phyloP scores from a whole-genome alignment of 2,329 filamentous ascomycete genomes.

The Aurifilum marmelostoma region DNA sequence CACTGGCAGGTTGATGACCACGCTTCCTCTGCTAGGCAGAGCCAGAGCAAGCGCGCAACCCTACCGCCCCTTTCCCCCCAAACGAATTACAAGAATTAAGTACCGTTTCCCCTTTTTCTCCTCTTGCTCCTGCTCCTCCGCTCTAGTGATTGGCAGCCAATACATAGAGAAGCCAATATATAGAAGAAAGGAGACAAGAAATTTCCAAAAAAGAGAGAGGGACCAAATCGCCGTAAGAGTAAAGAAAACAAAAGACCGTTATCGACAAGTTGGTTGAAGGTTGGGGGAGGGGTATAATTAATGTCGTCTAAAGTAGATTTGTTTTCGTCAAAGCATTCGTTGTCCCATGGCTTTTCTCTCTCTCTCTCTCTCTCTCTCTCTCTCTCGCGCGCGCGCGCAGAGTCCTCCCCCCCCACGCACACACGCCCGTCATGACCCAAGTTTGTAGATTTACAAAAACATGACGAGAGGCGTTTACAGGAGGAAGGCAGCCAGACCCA shows the following conservation, averaged over 20 bases:
- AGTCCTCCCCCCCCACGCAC: too few species aligned
- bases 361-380: too few species aligned
- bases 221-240: too few species aligned
- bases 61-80: constrained; percentile 28
- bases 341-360: not conserved
- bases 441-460: too few species aligned
- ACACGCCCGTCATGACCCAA: too few species aligned
- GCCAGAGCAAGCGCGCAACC: constrained; percentile 31
- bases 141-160: too few species aligned
- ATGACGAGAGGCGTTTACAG: constrained; percentile 55
- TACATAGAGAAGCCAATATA: too few species aligned
- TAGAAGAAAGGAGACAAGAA: constrained; percentile 22
- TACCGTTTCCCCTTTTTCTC: constrained; percentile 1
- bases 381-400: too few species aligned
- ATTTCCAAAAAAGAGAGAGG: not conserved
- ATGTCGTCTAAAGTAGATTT: not conserved
- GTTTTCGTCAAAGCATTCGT: constrained; percentile 1
- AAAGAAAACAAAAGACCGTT: not conserved
- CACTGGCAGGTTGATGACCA: not conserved
- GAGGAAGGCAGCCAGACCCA: constrained; percentile 61
- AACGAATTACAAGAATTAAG: constrained; percentile 32
- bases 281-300: not conserved
- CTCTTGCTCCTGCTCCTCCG: not conserved
- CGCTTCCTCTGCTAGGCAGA: constrained; percentile 28
- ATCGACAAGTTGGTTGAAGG: not conserved